Evolutionary conservation across 176 grass and related monocot species (phyloP), one percentile per base, ranked within the genome.

Genomic region (Oryza meridionalis): DNA sequence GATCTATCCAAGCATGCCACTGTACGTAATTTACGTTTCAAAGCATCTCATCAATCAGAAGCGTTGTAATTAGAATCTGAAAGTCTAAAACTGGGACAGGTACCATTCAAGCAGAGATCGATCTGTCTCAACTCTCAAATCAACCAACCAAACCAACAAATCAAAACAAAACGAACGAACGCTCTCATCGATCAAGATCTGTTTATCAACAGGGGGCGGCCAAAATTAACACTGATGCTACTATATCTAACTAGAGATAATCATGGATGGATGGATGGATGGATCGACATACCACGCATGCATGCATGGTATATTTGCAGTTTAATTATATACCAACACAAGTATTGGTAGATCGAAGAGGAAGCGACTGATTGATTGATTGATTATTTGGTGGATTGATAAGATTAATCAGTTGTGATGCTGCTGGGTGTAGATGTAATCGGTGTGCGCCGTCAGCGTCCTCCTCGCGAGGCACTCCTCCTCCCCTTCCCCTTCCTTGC

Each of bases 391-490:
- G 26, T 27, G 26, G 1, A 46, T 46, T 4, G 17, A 58, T 78
- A 12, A 0, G 0, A 9, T 37, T 37, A 37, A 37, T 59, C 46
- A 94, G 21, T 92, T 59, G 87, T 94, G 92, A 35, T 94, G 79
- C 67, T 82, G 9, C 80, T 94, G 90, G 45, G 94, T 96, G 89
- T 96, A 96, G 83, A 96, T 96, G 88, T 96, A 96, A 78, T 96
- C 94, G 8, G 80, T 93, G 75, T 96, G 94, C 24, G 91, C 94
- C 6, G 15, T 76, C 17, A 96, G 94, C 53, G 88, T 91, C 79
- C 86, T 79, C 81, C 86, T 85, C 81, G 77, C 38, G 65, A 93
- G 33, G 91, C 94, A 96, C 44, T 85, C 90, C 65, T 92, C 88
- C 69, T 86, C 69, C 11, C 66, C 86, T 26, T 68, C 84, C 5